Base-by-base conservation (phyloP, 345 rosid species). In the Sonneratia alba region DNA sequence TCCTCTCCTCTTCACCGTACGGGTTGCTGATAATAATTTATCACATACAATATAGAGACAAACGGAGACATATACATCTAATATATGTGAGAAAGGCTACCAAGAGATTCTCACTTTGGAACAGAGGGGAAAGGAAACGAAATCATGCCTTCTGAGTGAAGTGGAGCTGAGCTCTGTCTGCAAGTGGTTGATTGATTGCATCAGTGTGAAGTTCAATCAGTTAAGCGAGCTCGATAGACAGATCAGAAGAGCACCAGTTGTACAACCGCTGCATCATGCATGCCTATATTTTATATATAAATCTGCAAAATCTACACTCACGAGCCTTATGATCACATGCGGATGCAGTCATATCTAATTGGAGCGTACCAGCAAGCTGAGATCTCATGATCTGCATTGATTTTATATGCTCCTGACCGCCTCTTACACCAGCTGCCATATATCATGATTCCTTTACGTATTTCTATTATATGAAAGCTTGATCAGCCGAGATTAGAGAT, bases 1-100 rank as follows among this genome's bases (percentile, higher is more conserved):
- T 87, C 89, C 76, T 59, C n/a, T 62, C 48, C 48, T 18, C 21
- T 38, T 57, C 24, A 71, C 66, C 36, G n/a, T 18, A 53, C n/a
- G 22, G 2, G 21, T 51, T 51, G 57, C 57, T 51, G 57, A 15
- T 18, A 51, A 51, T 51, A 51, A 71, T 34, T 71, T 63, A 37
- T 19, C 19, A 42, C 22, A 38, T 40, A 2, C 43, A 40, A 48
- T n/a, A 57, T 5, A 71, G 14, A 18, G 45, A n/a, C 36, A 38
- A 18, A n/a, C 4, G 21, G 21, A 51, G 34, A 34, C n/a, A 36
- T 7, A 14, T 66, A 9, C 18, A 66, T 66, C 19, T 64, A 36
- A 57, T 53, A 19, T 18, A 57, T n/a, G 11, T 57, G 63, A 22
- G n/a, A 53, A 19, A 22, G 32, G 63, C 63, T 57, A n/a, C n/a